Base-by-base conservation (phyloP, 2,329 filamentous ascomycete genomes). In the Sclerotinia subarctica region DNA sequence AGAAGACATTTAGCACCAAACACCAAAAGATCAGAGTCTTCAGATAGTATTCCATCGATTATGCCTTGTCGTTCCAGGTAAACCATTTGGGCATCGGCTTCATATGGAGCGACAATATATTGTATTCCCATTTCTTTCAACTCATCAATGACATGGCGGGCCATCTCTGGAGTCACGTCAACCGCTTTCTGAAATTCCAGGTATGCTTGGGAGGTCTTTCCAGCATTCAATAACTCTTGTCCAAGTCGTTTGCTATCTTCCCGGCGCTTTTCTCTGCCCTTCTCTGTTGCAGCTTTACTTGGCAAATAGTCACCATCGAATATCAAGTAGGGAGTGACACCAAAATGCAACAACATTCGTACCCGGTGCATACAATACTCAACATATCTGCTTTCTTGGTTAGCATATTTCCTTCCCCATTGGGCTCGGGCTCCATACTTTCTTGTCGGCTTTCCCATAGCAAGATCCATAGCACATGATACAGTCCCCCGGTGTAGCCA, bases 161-260 rank as follows among this genome's bases (percentile, higher is more conserved):
- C 95, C 96, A 99, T 99, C 75, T 95, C 89, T 2, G 96, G 94
- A 1, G 95, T 98, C 49, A 99, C 89, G 78, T 99, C 95, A 69
- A 98, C 90, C 57, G 94, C 91, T 78, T 98, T 99, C 77, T 98
- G 94, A 68, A 98, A 86, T 78, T 98, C 93, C 57, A 89, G 83
- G 68, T 94, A 88, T 13, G 95, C 95, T 76, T 94, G 90, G 0
- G 90, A 84, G 1, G 86, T 84, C 77, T 94, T 94, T 38, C 95
- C 94, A 46, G 93, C 90, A 70, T 89, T 89, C 68, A 97, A 82
- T 15, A 97, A 81, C 76, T 95, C 92, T 69, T 94, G 80, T 0
- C 94, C 95, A 2, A 87, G 78, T 76, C 86, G 87, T 77, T 87
- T 93, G 79, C 89, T 92, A 69, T 94, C 90, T 72, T 93, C 88